Evolutionary conservation across 2,329 filamentous ascomycete genomes (phyloP).

Genomic region (Ustilaginoidea virens): DNA sequence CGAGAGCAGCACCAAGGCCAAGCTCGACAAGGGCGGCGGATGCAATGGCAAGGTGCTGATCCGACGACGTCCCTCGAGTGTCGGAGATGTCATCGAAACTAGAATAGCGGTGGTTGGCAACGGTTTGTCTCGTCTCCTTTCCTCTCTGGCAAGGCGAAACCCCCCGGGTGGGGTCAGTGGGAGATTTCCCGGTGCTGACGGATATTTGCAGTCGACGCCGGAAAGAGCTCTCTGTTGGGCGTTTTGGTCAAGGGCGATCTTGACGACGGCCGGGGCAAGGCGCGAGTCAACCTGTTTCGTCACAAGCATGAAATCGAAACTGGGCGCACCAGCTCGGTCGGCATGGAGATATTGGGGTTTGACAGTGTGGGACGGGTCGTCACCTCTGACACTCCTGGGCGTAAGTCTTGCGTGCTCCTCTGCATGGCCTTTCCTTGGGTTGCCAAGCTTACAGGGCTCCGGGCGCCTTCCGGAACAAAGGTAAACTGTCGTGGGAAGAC

Average conservation of each 20-base stretch:
- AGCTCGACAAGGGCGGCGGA: constrained; percentile 51
- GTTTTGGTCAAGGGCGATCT: constrained; percentile 91
- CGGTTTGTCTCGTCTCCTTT: too few species aligned
- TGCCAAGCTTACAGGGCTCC: neutral
- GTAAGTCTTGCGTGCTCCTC: constrained; percentile 36
- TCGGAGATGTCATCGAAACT: constrained; percentile 88
- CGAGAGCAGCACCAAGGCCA: constrained; percentile 31
- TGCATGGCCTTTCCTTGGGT: neutral
- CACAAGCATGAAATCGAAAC: constrained; percentile 98
- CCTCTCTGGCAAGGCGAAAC: too few species aligned
- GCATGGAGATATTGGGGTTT: constrained; percentile 98
- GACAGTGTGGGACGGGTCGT: constrained; percentile 76
- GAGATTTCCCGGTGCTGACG: too few species aligned
- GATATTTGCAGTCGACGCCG: constrained; percentile 57
- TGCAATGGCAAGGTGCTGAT: constrained; percentile 79
- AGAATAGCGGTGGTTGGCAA: constrained; percentile 95
- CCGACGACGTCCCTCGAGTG: constrained; percentile 53
- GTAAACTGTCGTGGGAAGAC: constrained; percentile 83
- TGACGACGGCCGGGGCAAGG: constrained; percentile 86
- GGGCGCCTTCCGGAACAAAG: too few species aligned
- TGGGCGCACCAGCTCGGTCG: constrained; percentile 86
- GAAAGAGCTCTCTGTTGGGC: constrained; percentile 90
- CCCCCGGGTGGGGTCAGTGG: too few species aligned
- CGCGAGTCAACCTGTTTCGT: constrained; percentile 87
- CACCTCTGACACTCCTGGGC: constrained; percentile 64